Percentiles rank a stretch among this genome's conserved stretches.
Conservation (phyloP, 176 grass and related monocot species). For the Juncus inflexus region DNA sequence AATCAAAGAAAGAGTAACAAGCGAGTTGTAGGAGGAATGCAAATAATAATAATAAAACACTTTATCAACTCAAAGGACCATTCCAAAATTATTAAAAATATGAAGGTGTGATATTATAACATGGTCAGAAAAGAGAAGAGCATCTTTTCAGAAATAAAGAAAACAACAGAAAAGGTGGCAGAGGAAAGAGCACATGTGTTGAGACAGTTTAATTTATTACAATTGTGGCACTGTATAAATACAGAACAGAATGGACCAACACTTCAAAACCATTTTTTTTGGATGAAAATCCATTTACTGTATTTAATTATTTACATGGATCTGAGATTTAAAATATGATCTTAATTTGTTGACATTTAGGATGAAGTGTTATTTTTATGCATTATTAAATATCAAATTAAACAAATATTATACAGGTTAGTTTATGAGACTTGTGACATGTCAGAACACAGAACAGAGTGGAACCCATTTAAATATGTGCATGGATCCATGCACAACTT, state of each 20-base stretch:
- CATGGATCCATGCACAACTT: neutral
- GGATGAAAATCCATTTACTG: too few relatives aligned
- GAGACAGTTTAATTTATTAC: slow-evolving; percentile 4
- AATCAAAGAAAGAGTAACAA: neutral
- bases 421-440: neutral
- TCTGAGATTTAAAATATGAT: too few relatives aligned
- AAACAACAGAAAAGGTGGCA: neutral
- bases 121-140: slow-evolving; percentile 4
- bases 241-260: too few relatives aligned
- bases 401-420: too few relatives aligned
- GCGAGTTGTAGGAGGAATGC: neutral
- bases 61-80: neutral
- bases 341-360: too few relatives aligned
- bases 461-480: neutral
- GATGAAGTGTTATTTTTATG: too few relatives aligned
- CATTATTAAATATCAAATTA: too few relatives aligned
- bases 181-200: slow-evolving; percentile 9
- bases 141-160: slow-evolving; percentile 9
- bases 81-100: slow-evolving; percentile 1
- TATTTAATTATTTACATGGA: too few relatives aligned
- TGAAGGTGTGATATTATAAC: neutral
- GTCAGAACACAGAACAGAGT: neutral
- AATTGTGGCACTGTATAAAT: too few relatives aligned
- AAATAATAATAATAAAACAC: neutral
- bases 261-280: too few relatives aligned